These are phyloP conservation scores for Babesia ovis DNA, from an alignment of 169 alveolate genomes.

Conservation along the genomic window DNA sequence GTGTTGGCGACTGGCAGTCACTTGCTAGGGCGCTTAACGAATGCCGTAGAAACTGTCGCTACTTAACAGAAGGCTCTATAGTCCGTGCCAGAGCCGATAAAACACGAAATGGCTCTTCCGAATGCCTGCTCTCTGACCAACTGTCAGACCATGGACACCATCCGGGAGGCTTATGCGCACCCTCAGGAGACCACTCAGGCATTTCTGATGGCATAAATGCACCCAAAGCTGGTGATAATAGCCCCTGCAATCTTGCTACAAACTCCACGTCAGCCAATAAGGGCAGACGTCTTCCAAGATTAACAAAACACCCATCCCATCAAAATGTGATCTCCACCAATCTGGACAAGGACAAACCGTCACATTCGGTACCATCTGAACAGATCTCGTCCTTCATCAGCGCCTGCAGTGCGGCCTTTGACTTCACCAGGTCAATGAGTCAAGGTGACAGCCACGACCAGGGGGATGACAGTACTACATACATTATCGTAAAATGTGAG, in stretches of 20 bases:
- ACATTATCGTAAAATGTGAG: conserved; percentile 55
- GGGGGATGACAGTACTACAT: background rate
- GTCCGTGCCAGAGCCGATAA: background rate
- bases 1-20: conserved; percentile 17
- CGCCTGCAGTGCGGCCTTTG: conserved; percentile 4
- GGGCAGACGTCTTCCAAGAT: background rate
- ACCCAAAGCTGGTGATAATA: background rate
- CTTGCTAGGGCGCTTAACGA: conserved; percentile 17
- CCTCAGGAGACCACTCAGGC: background rate
- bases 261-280: background rate
- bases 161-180: background rate
- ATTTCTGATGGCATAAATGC: background rate
- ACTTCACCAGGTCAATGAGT: background rate
- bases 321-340: background rate
- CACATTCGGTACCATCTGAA: background rate
- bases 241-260: background rate
- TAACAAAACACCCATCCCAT: background rate
- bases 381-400: background rate
- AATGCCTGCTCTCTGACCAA: background rate
- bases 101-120: background rate
- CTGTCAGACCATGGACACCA: background rate
- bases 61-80: conserved; percentile 24
- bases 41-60: conserved; percentile 21
- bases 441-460: background rate
- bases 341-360: background rate